These are phyloP conservation scores for Sclerotinia spermophila DNA, from an alignment of 2,329 filamentous ascomycete genomes.

Conservation along the genomic window DNA sequence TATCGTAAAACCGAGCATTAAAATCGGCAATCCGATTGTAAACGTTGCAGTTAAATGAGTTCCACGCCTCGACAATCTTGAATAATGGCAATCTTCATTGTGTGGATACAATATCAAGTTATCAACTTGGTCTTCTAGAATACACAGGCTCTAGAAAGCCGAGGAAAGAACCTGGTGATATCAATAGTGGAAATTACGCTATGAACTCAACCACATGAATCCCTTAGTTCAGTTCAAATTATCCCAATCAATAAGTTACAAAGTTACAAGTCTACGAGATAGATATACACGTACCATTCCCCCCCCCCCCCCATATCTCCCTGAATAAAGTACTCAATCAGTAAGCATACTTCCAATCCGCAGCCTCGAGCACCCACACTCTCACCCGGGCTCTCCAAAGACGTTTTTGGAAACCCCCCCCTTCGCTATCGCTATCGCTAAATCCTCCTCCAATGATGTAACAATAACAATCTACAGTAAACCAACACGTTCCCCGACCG, in stretches of 20 bases:
- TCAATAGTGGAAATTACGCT: neutral
- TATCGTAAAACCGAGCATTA: conserved; percentile 20
- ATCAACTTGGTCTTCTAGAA: conserved; percentile 18
- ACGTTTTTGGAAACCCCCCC: no score
- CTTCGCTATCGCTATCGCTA: no score
- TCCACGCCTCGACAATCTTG: neutral
- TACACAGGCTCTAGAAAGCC: conserved; percentile 20
- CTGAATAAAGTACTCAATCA: no score
- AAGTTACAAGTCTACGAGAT: neutral
- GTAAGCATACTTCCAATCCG: no score
- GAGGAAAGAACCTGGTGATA: conserved; percentile 5
- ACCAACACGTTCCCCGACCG: no score
- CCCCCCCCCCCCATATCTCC: no score
- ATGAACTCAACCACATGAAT: neutral
- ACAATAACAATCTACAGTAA: no score
- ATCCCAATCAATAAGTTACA: neutral
- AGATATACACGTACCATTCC: no score
- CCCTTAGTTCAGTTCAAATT: neutral
- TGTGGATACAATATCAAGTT: neutral
- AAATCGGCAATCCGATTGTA: neutral
- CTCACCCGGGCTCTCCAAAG: no score
- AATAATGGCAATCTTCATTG: neutral
- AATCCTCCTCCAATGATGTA: no score
- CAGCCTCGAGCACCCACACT: no score
- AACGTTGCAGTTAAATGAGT: conserved; percentile 21